Evolutionary conservation across 176 grass and related monocot genomes (phyloP).

Genomic region (Neostapfia colusana): DNA sequence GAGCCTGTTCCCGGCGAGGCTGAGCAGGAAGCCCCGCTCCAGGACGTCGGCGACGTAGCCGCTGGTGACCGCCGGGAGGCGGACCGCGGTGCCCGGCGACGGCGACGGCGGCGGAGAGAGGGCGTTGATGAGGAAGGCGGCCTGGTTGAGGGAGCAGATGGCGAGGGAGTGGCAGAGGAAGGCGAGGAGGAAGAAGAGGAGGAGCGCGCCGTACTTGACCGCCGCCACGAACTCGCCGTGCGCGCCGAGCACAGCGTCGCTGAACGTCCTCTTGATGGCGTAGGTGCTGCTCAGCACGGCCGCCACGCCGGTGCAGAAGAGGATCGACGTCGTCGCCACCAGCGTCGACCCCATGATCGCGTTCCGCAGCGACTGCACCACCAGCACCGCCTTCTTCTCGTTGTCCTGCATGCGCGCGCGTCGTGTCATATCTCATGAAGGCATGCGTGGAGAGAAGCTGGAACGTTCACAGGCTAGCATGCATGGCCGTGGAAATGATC

Average conservation of each 20-base stretch:
- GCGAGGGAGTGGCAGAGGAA: conserved; percentile 73
- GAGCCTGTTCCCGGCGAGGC: conserved; percentile 61
- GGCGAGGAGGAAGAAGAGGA: conserved; percentile 65
- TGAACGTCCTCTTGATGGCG: conserved; percentile 64
- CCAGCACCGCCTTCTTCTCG: conserved; percentile 63
- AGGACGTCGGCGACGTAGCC: conserved; percentile 61
- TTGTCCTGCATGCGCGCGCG: conserved; percentile 42
- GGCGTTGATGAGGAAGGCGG: conserved; percentile 74
- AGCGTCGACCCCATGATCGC: conserved; percentile 78
- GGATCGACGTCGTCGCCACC: conserved; percentile 64
- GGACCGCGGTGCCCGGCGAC: not conserved
- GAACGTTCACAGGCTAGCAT: too few relatives aligned
- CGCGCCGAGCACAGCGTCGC: conserved; percentile 55
- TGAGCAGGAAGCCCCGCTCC: conserved; percentile 47
- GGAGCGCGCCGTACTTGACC: conserved; percentile 58
- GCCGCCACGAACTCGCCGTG: conserved; percentile 62
- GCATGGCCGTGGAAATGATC: too few relatives aligned
- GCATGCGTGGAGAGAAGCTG: too few relatives aligned
- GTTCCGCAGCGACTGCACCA: conserved; percentile 80
- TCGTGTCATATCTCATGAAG: too few relatives aligned
- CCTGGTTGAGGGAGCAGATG: conserved; percentile 72
- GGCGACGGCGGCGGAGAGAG: not conserved
- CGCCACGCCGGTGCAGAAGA: conserved; percentile 67
- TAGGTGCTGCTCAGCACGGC: conserved; percentile 86
- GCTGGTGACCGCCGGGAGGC: conserved; percentile 16